These are phyloP conservation scores for Rhizomucor pusillus DNA, from an alignment of 371 early-diverging fungal genomes.

Conservation along the genomic window DNA sequence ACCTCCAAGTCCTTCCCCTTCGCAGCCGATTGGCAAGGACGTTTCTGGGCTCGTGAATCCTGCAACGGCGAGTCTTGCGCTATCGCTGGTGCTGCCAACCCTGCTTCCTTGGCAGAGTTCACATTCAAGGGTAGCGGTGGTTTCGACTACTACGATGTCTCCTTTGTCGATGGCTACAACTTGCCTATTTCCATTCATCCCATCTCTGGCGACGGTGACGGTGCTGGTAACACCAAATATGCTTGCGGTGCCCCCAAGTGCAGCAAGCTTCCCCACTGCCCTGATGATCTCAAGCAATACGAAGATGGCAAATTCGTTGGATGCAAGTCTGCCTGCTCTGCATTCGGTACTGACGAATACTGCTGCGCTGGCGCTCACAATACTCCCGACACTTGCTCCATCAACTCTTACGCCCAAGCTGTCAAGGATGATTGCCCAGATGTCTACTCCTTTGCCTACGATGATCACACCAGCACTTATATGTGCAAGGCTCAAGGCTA, in stretches of 20 bases:
- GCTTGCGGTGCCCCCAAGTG: conserved; percentile 28
- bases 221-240: conserved; percentile 8
- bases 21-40: conserved; percentile 29
- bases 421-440: conserved; percentile 34
- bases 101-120: conserved; percentile 43
- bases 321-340: conserved; percentile 36
- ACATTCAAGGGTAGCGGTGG: conserved; percentile 21
- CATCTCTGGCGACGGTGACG: conserved; percentile 8
- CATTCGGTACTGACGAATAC: conserved; percentile 24
- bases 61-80: conserved; percentile 15
- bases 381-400: conserved; percentile 24
- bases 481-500: conserved; percentile 35
- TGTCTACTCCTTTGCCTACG: conserved; percentile 48
- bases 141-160: conserved; percentile 42
- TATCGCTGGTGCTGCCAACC: conserved; percentile 18
- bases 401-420: conserved; percentile 24
- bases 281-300: conserved; percentile 21
- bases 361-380: conserved; percentile 34
- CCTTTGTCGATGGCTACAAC: conserved; percentile 46
- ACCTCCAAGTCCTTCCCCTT: conserved; percentile 9
- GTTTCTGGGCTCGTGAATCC: conserved; percentile 31
- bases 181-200: conserved; percentile 31
- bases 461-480: conserved; percentile 45
- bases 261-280: conserved; percentile 25
- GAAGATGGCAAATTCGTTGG: conserved; percentile 31